Percentiles rank a stretch among this genome's conserved stretches.
phyloP scores from a whole-genome alignment of 305 asterid species.

The Fraxinus angustifolia region DNA sequence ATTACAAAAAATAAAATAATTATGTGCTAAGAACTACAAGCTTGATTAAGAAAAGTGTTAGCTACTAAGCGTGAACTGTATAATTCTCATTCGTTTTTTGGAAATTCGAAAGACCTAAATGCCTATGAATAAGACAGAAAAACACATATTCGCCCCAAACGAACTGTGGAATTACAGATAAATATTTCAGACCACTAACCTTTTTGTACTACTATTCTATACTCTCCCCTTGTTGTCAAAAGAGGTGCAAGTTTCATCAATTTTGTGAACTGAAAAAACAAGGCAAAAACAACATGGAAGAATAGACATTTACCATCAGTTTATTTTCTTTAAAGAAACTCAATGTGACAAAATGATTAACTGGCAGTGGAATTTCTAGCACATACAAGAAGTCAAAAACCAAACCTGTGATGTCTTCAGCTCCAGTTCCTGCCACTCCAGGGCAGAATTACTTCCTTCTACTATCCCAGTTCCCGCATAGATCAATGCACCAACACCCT shows the following conservation, averaged over 20 bases:
- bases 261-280: conserved; percentile 64
- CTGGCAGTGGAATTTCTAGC: neutral
- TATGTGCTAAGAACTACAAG: conserved; percentile 18
- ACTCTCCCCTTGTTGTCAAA: conserved; percentile 36
- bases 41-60: neutral
- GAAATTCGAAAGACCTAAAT: neutral
- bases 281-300: conserved; percentile 1
- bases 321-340: neutral
- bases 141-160: neutral
- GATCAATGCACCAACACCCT: conserved; percentile 79
- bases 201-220: conserved; percentile 32
- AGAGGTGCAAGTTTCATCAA: conserved; percentile 66
- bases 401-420: conserved; percentile 94
- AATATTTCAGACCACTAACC: conserved; percentile 32
- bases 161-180: neutral
- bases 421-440: conserved; percentile 94
- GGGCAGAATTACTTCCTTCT: conserved; percentile 73
- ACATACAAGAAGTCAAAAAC: conserved; percentile 2
- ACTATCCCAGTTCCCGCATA: conserved; percentile 97
- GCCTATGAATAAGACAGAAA: neutral
- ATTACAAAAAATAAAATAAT: neutral
- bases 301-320: conserved; percentile 3
- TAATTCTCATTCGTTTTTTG: neutral
- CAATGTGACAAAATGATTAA: neutral
- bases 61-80: neutral